phyloP scores from a whole-genome alignment of 2,329 filamentous ascomycete species.

The Aspergillus thermomutatus region DNA sequence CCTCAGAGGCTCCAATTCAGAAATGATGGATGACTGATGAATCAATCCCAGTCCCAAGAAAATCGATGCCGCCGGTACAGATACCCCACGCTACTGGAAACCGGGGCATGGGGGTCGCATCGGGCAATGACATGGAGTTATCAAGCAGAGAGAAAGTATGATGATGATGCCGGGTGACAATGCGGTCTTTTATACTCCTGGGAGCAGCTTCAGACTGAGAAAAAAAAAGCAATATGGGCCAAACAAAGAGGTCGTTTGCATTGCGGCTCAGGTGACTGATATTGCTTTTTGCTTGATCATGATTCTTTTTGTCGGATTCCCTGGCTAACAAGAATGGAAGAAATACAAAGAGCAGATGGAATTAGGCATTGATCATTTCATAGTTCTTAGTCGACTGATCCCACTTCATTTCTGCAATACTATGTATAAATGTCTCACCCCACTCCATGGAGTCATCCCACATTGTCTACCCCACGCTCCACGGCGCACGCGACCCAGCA shows the following conservation, averaged over 20 bases:
- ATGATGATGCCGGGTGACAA: neutral
- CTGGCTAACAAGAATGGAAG: neutral
- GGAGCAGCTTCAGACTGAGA: neutral
- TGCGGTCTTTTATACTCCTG: neutral
- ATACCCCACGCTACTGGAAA: conserved; percentile 6
- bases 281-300: neutral
- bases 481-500: neutral
- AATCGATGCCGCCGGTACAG: neutral
- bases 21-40: conserved; percentile 7
- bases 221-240: neutral
- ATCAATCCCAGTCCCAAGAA: neutral
- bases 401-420: neutral
- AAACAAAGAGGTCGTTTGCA: neutral
- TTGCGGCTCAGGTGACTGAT: neutral
- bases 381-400: too few relatives aligned
- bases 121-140: neutral
- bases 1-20: conserved; percentile 5
- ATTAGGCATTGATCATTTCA: too few relatives aligned
- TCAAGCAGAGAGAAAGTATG: neutral
- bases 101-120: conserved; percentile 2
- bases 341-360: neutral
- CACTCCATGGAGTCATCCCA: neutral
- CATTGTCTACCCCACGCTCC: conserved; percentile 3
- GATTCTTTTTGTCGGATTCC: neutral
- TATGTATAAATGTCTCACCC: neutral